phyloP scores from a whole-genome alignment of 2,329 filamentous ascomycete genomes.

The Stachybotrys chartarum region DNA sequence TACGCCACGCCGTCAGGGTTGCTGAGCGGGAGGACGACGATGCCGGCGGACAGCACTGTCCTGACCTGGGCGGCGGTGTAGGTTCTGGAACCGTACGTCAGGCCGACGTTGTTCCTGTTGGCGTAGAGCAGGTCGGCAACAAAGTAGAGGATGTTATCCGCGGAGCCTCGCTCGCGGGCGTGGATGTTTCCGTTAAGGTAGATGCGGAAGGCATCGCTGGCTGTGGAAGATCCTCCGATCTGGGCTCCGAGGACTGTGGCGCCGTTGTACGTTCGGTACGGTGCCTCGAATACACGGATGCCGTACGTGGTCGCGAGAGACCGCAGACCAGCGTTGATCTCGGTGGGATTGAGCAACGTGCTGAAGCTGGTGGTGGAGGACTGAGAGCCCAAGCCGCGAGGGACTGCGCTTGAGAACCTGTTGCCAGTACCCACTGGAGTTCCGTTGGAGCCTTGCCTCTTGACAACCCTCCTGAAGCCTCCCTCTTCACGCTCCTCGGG shows the following conservation, averaged over 20 bases:
- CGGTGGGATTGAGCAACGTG: conserved; percentile 6
- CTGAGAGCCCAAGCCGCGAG: conserved; percentile 32
- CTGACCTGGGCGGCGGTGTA: conserved; percentile 44
- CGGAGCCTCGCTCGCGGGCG: conserved; percentile 43
- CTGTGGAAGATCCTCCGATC: conserved; percentile 24
- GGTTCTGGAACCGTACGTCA: conserved; percentile 39
- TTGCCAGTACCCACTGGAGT: conserved; percentile 7
- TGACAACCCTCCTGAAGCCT: conserved; percentile 4
- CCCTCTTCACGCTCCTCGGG: conserved; percentile 4
- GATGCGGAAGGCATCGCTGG: conserved; percentile 30
- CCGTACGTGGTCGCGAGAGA: conserved; percentile 5
- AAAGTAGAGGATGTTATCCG: conserved; percentile 49
- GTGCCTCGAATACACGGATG: conserved; percentile 22
- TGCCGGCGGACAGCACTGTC: conserved; percentile 38
- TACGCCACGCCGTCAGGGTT: conserved; percentile 42
- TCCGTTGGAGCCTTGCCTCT: conserved; percentile 4
- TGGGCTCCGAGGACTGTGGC: conserved; percentile 29
- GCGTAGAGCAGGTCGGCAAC: conserved; percentile 46
- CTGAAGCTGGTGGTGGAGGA: conserved; percentile 51
- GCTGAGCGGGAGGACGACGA: conserved; percentile 39
- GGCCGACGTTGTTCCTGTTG: conserved; percentile 35
- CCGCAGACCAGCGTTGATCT: conserved; percentile 7
- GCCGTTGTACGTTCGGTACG: conserved; percentile 34
- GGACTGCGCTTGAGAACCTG: conserved; percentile 4
- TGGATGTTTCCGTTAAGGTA: conserved; percentile 45